Evolutionary conservation across 169 alveolate genomes (phyloP), one percentile per base, ranked within the genome.

Genomic region (Plasmodium relictum): DNA sequence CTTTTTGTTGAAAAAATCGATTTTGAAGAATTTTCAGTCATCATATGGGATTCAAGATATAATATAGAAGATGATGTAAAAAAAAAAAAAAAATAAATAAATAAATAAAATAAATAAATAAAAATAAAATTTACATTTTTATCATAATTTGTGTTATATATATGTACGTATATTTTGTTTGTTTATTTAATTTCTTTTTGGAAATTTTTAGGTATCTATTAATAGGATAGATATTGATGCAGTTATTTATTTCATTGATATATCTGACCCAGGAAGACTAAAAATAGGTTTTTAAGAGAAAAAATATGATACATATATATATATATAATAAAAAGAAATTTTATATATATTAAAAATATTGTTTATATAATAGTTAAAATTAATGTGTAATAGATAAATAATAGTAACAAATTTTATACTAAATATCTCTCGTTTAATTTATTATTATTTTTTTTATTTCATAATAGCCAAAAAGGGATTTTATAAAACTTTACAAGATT

Each of bases 201-300:
- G 18, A 16, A n/a, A n/a, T 50, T 18, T 48, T 0, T 73, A 78
- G 89, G 78, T 16, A 58, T 62, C 89, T 14, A 78, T 78, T 65
- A 78, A 78, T 56, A 78, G 76, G 61, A 54, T 78, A 50, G 89
- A 78, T 42, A 78, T 78, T 18, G 89, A 78, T 42, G 89, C 89
- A 6, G 74, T 78, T 14, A 78, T 78, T 65, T 78, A 78, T 39
- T 78, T 68, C 54, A 66, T 78, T 9, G 89, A 78, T 42, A 42
- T 78, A 58, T 78, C 89, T 10, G 89, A 78, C 18, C 89, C 62
- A 24, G 89, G 89, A 54, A 78, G 89, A 69, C 48, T 78, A 78
- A 78, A 78, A 42, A 78, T 78, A 63, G 89, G 89, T 78, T 24
- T 6, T 31, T 63, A 73, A 26, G 22, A 14, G 22, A 20, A 70